These are phyloP conservation scores for Picochlorum sp. DNA, from an alignment of 139 green algal genomes.

Conservation along the genomic window DNA sequence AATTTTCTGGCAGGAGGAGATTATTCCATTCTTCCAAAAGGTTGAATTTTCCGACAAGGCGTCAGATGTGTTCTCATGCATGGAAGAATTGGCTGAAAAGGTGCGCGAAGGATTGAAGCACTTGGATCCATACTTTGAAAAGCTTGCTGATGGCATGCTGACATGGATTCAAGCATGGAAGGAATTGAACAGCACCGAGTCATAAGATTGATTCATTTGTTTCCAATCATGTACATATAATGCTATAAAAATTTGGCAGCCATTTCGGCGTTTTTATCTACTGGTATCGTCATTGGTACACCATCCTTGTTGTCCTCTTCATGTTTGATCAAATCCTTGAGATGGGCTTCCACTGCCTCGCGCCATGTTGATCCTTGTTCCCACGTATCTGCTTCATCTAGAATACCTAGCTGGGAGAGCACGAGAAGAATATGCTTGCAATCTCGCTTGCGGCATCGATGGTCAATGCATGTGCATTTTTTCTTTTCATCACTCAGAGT, in stretches of 20 bases:
- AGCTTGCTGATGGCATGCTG: conserved; percentile 87
- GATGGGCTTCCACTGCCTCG: conserved; percentile 2
- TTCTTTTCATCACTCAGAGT: conserved; percentile 19
- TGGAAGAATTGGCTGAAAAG: conserved; percentile 82
- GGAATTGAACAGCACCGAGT: conserved; percentile 48
- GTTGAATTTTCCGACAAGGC: conserved; percentile 55
- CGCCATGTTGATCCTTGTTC: not conserved
- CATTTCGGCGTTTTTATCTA: conserved; percentile 3
- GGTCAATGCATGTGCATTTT: conserved; percentile 24
- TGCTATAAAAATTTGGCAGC: conserved; percentile 18
- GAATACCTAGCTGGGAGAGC: conserved; percentile 4
- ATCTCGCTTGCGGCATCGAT: conserved; percentile 26
- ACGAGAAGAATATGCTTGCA: conserved; percentile 34
- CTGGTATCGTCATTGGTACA: not conserved
- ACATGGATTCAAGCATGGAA: conserved; percentile 81
- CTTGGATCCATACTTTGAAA: conserved; percentile 92
- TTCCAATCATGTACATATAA: not conserved
- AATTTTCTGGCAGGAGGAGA: conserved; percentile 96
- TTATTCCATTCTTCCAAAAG: conserved; percentile 89
- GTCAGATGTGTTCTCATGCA: conserved; percentile 54
- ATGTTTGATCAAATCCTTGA: conserved; percentile 17
- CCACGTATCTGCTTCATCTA: conserved; percentile 6
- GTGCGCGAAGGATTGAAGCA: conserved; percentile 62
- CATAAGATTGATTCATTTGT: not conserved
- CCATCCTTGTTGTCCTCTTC: not conserved